A percentile compares a stretch with the other conserved stretches of the same genome.
Conservation (phyloP, 2,329 filamentous ascomycete species). For the Diaporthe citriasiana region DNA sequence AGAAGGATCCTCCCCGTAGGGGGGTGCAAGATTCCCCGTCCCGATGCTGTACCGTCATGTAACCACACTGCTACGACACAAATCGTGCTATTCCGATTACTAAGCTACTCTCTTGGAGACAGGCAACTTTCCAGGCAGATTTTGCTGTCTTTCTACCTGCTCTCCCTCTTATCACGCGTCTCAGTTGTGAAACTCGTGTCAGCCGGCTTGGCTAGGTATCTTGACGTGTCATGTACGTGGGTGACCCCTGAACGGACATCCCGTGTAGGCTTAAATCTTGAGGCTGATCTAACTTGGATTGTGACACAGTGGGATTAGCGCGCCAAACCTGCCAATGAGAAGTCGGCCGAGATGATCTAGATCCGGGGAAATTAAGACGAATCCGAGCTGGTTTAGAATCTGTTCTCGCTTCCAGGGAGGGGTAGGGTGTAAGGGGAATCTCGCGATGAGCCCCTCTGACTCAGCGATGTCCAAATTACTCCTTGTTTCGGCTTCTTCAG, state of each 20-base stretch:
- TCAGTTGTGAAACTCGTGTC: not conserved
- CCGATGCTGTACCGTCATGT: slow-evolving; percentile 1
- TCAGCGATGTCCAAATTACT: not conserved
- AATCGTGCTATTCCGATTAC: not conserved
- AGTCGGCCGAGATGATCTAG: not conserved
- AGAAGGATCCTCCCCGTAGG: too few relatives aligned
- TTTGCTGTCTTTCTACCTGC: not conserved
- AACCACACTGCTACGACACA: not conserved
- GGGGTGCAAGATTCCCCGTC: too few relatives aligned
- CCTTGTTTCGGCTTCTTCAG: not conserved
- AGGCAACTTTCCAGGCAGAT: not conserved
- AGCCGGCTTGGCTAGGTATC: slow-evolving; percentile 1
- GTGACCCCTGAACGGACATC: not conserved
- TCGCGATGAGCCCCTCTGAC: not conserved
- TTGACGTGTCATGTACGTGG: slow-evolving; percentile 7
- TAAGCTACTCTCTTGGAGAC: not conserved
- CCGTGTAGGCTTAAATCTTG: not conserved
- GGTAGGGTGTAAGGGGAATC: not conserved
- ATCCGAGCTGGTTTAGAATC: not conserved
- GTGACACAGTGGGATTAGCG: not conserved
- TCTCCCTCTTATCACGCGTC: not conserved
- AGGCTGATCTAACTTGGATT: not conserved
- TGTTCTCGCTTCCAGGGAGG: not conserved
- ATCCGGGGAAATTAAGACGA: not conserved
- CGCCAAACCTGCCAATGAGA: not conserved